Percentiles rank a stretch among this genome's conserved stretches.
Conservation (phyloP, 495 filamentous ascomycete species). For the Pyrenula massariospora region DNA sequence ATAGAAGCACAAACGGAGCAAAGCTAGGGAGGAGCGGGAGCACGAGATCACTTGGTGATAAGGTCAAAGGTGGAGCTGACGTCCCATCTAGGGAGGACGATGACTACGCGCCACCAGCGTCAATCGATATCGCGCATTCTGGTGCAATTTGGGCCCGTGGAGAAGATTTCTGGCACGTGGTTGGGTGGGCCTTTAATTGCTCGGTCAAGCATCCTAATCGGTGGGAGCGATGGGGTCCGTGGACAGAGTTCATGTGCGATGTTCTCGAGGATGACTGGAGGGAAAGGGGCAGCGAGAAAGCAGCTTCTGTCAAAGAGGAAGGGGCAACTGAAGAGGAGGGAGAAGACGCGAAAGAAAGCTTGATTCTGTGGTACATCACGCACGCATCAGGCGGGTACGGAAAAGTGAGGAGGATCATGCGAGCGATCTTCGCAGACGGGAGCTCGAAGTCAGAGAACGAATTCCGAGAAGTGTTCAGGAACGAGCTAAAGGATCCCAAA, state of each 20-base stretch:
- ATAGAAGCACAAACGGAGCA: neutral
- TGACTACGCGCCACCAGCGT: conserved; percentile 29
- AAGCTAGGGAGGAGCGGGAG: conserved; percentile 14
- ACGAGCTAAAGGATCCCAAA: conserved; percentile 39
- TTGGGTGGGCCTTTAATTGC: conserved; percentile 93
- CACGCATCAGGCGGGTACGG: conserved; percentile 22
- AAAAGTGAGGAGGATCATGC: conserved; percentile 38
- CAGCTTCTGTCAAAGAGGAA: conserved; percentile 13
- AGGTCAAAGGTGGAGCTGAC: conserved; percentile 4
- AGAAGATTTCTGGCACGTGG: conserved; percentile 77
- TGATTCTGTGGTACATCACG: conserved; percentile 44
- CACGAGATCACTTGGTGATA: conserved; percentile 11
- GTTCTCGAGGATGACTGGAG: conserved; percentile 66
- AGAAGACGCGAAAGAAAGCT: conserved; percentile 27
- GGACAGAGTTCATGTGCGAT: conserved; percentile 71
- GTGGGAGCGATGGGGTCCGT: conserved; percentile 76
- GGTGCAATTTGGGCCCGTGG: conserved; percentile 60
- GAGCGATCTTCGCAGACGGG: conserved; percentile 56
- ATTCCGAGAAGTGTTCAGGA: conserved; percentile 48
- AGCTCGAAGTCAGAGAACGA: conserved; percentile 29
- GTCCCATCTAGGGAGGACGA: conserved; percentile 10
- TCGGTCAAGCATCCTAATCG: conserved; percentile 54
- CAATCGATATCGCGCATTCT: conserved; percentile 44
- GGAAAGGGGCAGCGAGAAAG: conserved; percentile 30
- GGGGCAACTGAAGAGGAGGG: conserved; percentile 19